Evolutionary conservation across 2,329 filamentous ascomycete species (phyloP).

Genomic region (Conoideocrella luteorostrata): DNA sequence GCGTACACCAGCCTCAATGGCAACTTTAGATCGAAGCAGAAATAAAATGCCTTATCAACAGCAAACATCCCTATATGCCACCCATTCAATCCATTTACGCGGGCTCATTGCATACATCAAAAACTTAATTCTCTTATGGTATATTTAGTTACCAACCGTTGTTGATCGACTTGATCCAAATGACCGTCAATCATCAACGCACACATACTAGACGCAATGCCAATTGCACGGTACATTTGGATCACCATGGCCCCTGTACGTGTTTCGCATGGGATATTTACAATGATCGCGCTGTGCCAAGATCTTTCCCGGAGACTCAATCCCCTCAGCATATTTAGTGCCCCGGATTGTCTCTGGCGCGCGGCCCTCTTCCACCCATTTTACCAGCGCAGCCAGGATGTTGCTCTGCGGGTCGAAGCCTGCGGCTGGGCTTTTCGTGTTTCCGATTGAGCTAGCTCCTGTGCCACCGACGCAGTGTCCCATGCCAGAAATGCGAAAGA

Average conservation of each 20-base stretch:
- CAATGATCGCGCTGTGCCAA: background rate
- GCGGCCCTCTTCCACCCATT: slow-evolving; percentile 38
- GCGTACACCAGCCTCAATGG: too few relatives aligned
- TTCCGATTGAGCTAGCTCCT: slow-evolving; percentile 33
- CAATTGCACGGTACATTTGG: background rate
- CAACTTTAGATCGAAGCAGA: too few relatives aligned
- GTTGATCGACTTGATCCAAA: too few relatives aligned
- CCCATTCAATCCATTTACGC: too few relatives aligned
- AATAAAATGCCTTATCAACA: too few relatives aligned
- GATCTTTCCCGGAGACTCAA: background rate
- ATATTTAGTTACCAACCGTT: too few relatives aligned
- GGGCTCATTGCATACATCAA: too few relatives aligned
- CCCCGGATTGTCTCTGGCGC: slow-evolving; percentile 35
- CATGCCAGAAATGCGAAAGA: slow-evolving; percentile 50
- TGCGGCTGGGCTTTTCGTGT: slow-evolving; percentile 12
- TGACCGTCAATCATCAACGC: too few relatives aligned
- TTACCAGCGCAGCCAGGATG: slow-evolving; percentile 39
- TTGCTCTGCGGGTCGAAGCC: slow-evolving; percentile 33
- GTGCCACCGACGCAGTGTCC: slow-evolving; percentile 42
- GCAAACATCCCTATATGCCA: too few relatives aligned
- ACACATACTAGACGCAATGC: too few relatives aligned
- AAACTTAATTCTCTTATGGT: too few relatives aligned
- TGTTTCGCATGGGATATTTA: background rate
- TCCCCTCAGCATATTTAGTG: slow-evolving; percentile 24
- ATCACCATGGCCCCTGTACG: background rate